Percentiles rank a stretch among this genome's conserved stretches.
These are phyloP conservation scores for Acephala macrosclerotiorum DNA, from an alignment of 2,329 filamentous ascomycete genomes.

Conservation along the genomic window DNA sequence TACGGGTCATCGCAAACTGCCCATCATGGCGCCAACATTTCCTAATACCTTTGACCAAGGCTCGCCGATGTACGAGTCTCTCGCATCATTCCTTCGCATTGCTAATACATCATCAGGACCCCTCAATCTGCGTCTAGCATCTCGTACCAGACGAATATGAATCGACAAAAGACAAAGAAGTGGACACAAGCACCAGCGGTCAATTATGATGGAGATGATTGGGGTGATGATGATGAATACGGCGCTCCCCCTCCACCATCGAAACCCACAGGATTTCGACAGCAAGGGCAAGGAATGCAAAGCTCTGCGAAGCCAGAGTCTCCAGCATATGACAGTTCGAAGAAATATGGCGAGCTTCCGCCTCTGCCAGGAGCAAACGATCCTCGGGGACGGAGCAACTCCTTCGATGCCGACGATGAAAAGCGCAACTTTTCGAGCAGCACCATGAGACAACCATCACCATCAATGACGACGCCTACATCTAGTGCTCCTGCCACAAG, in stretches of 20 bases:
- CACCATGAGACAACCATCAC: conserved; percentile 31
- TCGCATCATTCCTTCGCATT: not conserved
- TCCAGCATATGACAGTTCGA: conserved; percentile 32
- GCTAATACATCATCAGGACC: conserved; percentile 32
- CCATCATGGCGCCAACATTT: conserved; percentile 44
- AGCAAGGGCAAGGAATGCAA: conserved; percentile 47
- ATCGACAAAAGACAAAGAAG: conserved; percentile 89
- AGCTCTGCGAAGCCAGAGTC: conserved; percentile 22
- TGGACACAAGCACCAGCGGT: conserved; percentile 91
- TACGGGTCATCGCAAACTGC: conserved; percentile 26
- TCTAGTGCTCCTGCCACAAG: conserved; percentile 37
- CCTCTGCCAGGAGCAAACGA: conserved; percentile 33
- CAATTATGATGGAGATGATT: conserved; percentile 92
- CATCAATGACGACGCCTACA: conserved; percentile 20
- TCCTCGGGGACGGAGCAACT: conserved; percentile 47
- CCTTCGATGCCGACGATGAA: conserved; percentile 63
- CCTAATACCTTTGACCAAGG: conserved; percentile 41
- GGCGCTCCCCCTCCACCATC: conserved; percentile 54
- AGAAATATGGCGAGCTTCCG: conserved; percentile 43
- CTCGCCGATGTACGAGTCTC: conserved; percentile 38
- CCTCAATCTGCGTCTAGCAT: conserved; percentile 38
- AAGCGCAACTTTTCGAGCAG: conserved; percentile 54
- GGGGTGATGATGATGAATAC: conserved; percentile 78
- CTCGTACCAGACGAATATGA: conserved; percentile 83
- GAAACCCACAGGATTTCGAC: conserved; percentile 52